Evolutionary conservation across 140 eudicot genomes (phyloP).

Genomic region (Cichorium intybus): DNA sequence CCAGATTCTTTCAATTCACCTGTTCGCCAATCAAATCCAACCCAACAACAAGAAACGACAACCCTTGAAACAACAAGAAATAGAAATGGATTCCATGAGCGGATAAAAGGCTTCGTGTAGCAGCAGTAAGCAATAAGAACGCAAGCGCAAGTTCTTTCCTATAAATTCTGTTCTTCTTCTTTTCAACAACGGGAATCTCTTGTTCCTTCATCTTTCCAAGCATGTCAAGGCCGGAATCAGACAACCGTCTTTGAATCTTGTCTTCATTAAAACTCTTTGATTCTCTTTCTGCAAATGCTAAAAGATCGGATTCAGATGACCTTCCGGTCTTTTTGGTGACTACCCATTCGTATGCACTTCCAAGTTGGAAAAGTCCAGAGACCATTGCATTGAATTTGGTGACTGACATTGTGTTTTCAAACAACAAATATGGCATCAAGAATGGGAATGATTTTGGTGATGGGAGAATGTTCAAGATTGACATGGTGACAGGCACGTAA

Average conservation of each 20-base stretch:
- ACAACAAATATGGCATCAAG: constrained; percentile 76
- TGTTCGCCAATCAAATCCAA: constrained; percentile 41
- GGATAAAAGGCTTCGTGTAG: constrained; percentile 41
- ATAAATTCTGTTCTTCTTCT: constrained; percentile 60
- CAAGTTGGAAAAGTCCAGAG: constrained; percentile 90
- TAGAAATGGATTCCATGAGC: constrained; percentile 52
- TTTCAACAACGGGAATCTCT: constrained; percentile 33
- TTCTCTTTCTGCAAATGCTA: constrained; percentile 76
- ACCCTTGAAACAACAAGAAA: constrained; percentile 42
- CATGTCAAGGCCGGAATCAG: constrained; percentile 87
- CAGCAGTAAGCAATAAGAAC: constrained; percentile 39
- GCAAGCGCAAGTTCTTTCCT: constrained; percentile 48
- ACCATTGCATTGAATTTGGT: constrained; percentile 91
- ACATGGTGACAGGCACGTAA: constrained; percentile 76
- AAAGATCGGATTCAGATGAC: constrained; percentile 72
- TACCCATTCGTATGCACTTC: constrained; percentile 94
- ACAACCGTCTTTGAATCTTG: constrained; percentile 67
- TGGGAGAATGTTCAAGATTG: constrained; percentile 75
- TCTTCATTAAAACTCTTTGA: constrained; percentile 52
- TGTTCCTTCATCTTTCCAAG: constrained; percentile 62
- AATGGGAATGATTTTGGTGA: constrained; percentile 91
- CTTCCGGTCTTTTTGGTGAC: constrained; percentile 90
- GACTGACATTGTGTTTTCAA: constrained; percentile 95
- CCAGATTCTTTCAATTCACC: constrained; percentile 20
- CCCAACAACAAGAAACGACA: constrained; percentile 46